phyloP scores from a whole-genome alignment of 2,329 filamentous ascomycete genomes.

The Xylaria sp. region DNA sequence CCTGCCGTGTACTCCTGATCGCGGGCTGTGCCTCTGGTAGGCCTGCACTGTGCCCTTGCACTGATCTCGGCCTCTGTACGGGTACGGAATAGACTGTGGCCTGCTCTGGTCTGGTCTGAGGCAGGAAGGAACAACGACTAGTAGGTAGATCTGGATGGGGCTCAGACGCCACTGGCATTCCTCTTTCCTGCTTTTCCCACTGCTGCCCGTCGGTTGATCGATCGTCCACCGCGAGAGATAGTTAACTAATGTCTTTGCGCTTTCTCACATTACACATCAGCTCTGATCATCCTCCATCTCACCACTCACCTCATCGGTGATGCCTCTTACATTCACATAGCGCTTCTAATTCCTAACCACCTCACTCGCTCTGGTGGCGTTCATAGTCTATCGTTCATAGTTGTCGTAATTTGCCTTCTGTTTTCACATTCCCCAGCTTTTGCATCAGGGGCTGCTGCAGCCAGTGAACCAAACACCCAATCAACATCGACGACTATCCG shows the following conservation, averaged over 20 bases:
- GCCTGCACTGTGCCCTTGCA: background rate
- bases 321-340: slow-evolving; percentile 14
- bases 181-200: slow-evolving; percentile 1
- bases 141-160: background rate
- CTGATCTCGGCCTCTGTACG: background rate
- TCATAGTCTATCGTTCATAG: slow-evolving; percentile 32
- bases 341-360: slow-evolving; percentile 30
- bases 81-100: no score
- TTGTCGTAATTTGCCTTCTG: slow-evolving; percentile 19
- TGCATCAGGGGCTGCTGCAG: slow-evolving; percentile 14
- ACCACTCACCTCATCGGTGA: slow-evolving; percentile 3
- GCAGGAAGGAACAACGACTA: background rate
- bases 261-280: background rate
- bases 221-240: background rate
- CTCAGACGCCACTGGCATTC: background rate
- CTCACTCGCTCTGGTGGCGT: slow-evolving; percentile 56
- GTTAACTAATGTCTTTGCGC: slow-evolving; percentile 2
- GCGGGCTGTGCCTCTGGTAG: background rate
- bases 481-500: slow-evolving; percentile 1
- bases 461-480: slow-evolving; percentile 5
- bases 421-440: slow-evolving; percentile 9
- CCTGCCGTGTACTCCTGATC: background rate
- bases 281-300: slow-evolving; percentile 11
- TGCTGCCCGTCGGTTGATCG: background rate
- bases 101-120: background rate